Base-by-base conservation (phyloP, 768 basidiomycete species). In the Pisolithus sp. region DNA sequence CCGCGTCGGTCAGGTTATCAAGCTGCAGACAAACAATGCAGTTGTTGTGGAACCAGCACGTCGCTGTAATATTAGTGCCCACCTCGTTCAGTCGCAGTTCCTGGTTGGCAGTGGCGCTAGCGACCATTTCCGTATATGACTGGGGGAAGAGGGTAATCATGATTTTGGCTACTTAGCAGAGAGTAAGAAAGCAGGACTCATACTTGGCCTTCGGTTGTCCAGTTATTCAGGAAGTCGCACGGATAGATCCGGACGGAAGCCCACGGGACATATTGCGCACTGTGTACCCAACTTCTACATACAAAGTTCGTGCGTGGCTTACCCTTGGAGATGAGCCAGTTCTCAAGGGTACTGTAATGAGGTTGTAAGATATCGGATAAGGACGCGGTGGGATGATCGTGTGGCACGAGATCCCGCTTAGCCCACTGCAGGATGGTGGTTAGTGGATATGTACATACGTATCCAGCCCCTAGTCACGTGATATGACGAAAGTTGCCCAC, bases 1-100 rank as follows among this genome's bases (percentile, higher is more conserved):
- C 68, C n/a, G 82, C 82, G 54, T 82, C 80, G 46, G 70, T 66
- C 41, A 79, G 65, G 56, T 73, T 74, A 50, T 76, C 76, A 31
- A 81, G 60, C 82, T 85, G 54, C 13, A 15, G 12, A 12, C 34
- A 15, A 34, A 15, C 13, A 13, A 34, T 34, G 34, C 34, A 34
- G 34, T 34, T 34, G 34, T 34, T 13, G 34, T 12, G 4, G 13
- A 13, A 34, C 13, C 12, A 34, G 13, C 12, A 34, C 34, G 12
- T 34, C 13, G 34, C 34, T 34, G 34, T 34, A 49, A n/a, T n/a
- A n/a, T n/a, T n/a, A n/a, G 28, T 31, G 55, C 59, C 52, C 58
- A 73, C 76, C 69, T 76, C 73, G 57, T 68, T 69, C 38, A 68
- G 60, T 30, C 63, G 58, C 39, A 72, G 56, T 49, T 68, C 58